These are phyloP conservation scores for Solanum aculeatissimum DNA, from an alignment of 305 asterid species.

Conservation along the genomic window DNA sequence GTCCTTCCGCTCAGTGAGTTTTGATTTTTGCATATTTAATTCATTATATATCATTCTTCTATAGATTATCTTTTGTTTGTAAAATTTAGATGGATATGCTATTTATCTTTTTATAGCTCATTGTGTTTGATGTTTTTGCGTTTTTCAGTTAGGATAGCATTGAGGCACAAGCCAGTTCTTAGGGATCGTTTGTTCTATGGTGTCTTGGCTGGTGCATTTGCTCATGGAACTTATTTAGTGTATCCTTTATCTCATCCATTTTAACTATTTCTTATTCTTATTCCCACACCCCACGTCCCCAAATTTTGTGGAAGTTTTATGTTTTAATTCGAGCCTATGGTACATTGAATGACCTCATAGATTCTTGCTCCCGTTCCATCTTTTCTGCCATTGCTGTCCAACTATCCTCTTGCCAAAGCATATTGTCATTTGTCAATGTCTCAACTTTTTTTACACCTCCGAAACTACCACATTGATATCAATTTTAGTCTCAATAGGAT, in stretches of 20 bases:
- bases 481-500: background rate
- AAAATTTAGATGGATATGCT: background rate
- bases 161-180: conserved; percentile 74
- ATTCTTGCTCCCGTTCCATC: background rate
- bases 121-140: background rate
- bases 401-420: background rate
- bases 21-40: background rate
- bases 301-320: background rate
- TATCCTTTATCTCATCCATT: conserved; percentile 38
- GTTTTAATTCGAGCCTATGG: background rate
- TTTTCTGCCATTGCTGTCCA: background rate
- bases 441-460: background rate
- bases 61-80: background rate
- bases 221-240: conserved; percentile 76
- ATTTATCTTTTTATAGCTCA: background rate
- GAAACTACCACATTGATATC: background rate
- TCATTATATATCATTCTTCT: background rate
- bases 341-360: background rate
- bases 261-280: background rate
- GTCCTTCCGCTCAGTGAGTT: conserved; percentile 84
- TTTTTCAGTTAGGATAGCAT: conserved; percentile 57
- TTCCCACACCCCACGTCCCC: background rate
- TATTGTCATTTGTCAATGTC: background rate
- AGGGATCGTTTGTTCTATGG: conserved; percentile 78
- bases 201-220: conserved; percentile 83